phyloP scores from a whole-genome alignment of 2,329 filamentous ascomycete species.

The Corynespora cassiicola region DNA sequence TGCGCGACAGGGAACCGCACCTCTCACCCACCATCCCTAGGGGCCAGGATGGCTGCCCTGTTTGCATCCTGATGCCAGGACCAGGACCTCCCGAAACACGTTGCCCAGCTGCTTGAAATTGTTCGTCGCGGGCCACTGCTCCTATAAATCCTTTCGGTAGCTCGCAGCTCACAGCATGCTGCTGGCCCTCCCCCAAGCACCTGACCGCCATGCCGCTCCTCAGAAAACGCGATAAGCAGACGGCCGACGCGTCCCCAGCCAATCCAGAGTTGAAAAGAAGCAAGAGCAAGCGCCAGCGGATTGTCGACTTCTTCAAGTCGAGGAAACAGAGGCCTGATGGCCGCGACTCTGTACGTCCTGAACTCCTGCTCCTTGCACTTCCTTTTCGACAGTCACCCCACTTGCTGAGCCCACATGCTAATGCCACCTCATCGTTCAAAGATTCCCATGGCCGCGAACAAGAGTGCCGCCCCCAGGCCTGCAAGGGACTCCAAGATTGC shows the following conservation, averaged over 20 bases:
- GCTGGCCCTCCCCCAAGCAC: slow-evolving; percentile 6
- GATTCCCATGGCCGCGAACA: slow-evolving; percentile 15
- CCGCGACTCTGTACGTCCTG: slow-evolving; percentile 22
- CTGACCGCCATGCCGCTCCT: slow-evolving; percentile 31
- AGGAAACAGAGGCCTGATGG: slow-evolving; percentile 30
- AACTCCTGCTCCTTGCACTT: slow-evolving; percentile 4
- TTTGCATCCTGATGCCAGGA: too few species aligned
- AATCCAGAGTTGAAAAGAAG: slow-evolving; percentile 32
- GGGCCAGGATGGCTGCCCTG: slow-evolving; percentile 35
- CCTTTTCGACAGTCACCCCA: slow-evolving; percentile 4
- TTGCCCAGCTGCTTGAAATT: slow-evolving; percentile 2
- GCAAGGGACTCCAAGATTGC: slow-evolving; percentile 22
- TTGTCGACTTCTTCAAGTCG: slow-evolving; percentile 37
- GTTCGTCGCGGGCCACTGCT: neutral
- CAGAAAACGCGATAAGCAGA: slow-evolving; percentile 20
- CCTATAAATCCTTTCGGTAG: slow-evolving; percentile 20
- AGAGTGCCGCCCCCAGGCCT: slow-evolving; percentile 11
- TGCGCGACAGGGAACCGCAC: slow-evolving; percentile 31
- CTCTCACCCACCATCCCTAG: slow-evolving; percentile 23
- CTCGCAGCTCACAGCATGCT: slow-evolving; percentile 26
- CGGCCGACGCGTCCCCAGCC: slow-evolving; percentile 8
- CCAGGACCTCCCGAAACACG: slow-evolving; percentile 16
- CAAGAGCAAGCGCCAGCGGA: slow-evolving; percentile 37
- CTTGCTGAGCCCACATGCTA: slow-evolving; percentile 19
- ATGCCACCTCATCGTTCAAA: slow-evolving; percentile 21